A percentile compares a stretch with the other conserved stretches of the same genome.
These are phyloP conservation scores for Lathyrus aphaca DNA, from an alignment of 306 rosid species.

Conservation along the genomic window DNA sequence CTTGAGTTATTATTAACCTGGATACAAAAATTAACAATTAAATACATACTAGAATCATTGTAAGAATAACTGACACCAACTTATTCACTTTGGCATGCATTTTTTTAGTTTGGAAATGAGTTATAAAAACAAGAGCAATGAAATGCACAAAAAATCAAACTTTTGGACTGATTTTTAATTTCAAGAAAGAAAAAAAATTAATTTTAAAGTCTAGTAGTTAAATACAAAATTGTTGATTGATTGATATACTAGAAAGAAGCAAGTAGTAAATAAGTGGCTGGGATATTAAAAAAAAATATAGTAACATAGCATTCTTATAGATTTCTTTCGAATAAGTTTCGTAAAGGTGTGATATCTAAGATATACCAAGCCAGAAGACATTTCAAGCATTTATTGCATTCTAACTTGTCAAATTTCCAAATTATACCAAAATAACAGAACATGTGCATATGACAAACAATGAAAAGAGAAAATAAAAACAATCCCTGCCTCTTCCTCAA, in stretches of 20 bases:
- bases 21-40: slow-evolving; percentile 16
- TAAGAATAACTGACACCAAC: slow-evolving; percentile 5
- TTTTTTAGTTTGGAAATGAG: slow-evolving; percentile 15
- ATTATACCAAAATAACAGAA: slow-evolving; percentile 25
- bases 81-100: slow-evolving; percentile 18
- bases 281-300: slow-evolving; percentile 1
- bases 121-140: neutral
- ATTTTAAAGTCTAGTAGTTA: slow-evolving; percentile 6
- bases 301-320: slow-evolving; percentile 6
- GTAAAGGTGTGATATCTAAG: slow-evolving; percentile 9
- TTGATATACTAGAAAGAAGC: slow-evolving; percentile 25
- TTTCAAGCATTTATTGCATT: slow-evolving; percentile 26
- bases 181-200: slow-evolving; percentile 25
- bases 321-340: slow-evolving; percentile 21
- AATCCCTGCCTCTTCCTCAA: slow-evolving; percentile 85
- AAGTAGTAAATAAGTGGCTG: slow-evolving; percentile 1
- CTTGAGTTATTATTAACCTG: slow-evolving; percentile 72
- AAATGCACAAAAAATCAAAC: slow-evolving; percentile 6
- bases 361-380: slow-evolving; percentile 26
- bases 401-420: slow-evolving; percentile 23
- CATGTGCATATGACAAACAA: slow-evolving; percentile 26
- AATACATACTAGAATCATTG: slow-evolving; percentile 20
- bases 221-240: slow-evolving; percentile 21
- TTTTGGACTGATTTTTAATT: slow-evolving; percentile 7
- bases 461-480: slow-evolving; percentile 41